Conservation (phyloP, 306 rosid species). For the Castanospermum australe region DNA sequence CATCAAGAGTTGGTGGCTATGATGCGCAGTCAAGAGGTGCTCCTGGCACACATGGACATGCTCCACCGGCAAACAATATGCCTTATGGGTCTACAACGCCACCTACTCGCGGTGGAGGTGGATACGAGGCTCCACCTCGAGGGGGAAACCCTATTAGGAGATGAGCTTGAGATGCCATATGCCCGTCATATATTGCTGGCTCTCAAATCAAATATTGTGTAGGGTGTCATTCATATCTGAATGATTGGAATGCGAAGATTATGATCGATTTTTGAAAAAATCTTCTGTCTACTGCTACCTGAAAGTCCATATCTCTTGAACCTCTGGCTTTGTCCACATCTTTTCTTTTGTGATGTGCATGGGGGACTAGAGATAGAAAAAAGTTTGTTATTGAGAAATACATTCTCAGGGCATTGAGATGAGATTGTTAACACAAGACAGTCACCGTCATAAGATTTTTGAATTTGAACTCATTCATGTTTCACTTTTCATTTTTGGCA, state of each 20-base stretch:
- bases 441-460: not conserved
- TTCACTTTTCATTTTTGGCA: too few species aligned
- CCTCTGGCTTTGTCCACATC: not conserved
- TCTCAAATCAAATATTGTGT: not conserved
- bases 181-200: not conserved
- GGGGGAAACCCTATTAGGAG: constrained; percentile 69
- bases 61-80: constrained; percentile 39
- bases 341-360: not conserved
- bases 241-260: not conserved
- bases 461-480: not conserved
- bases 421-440: not conserved
- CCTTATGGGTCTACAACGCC: constrained; percentile 70
- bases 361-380: not conserved
- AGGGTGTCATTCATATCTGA: not conserved
- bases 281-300: not conserved
- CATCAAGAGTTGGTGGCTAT: constrained; percentile 40
- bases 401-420: not conserved
- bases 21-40: constrained; percentile 61
- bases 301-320: not conserved
- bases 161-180: constrained; percentile 40
- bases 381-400: not conserved
- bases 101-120: constrained; percentile 53
- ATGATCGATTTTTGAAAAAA: not conserved
- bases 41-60: constrained; percentile 60
- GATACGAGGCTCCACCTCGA: constrained; percentile 55